Percentiles rank a stretch among this genome's conserved stretches.
phyloP scores from a whole-genome alignment of 2,329 filamentous ascomycete species.

The Calonectria honghensis region DNA sequence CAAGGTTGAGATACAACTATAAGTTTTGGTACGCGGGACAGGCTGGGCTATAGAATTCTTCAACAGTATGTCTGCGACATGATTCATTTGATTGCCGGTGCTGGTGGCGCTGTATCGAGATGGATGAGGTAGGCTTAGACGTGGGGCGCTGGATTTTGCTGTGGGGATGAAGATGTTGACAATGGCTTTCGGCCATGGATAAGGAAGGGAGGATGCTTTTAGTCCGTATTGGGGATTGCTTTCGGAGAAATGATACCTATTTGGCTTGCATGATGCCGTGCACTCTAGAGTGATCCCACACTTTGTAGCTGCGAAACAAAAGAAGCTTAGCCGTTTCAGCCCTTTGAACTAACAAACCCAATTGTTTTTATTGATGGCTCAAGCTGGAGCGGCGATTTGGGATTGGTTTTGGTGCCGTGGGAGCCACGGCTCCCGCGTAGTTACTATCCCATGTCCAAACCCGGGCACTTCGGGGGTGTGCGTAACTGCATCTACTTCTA shows the following conservation, averaged over 20 bases:
- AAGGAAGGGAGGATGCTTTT: background rate
- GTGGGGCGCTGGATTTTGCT: background rate
- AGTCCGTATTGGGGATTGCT: background rate
- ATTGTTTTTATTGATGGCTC: too few relatives aligned
- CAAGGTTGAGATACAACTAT: background rate
- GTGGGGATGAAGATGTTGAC: background rate
- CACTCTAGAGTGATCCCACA: background rate
- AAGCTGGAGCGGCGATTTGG: too few relatives aligned
- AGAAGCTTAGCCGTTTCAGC: background rate
- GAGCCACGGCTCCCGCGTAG: background rate
- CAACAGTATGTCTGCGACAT: too few relatives aligned
- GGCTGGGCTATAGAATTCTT: background rate
- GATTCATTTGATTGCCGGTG: background rate
- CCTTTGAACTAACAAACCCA: background rate
- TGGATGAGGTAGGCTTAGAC: background rate
- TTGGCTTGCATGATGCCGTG: background rate
- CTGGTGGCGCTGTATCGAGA: background rate
- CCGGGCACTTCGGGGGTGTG: background rate
- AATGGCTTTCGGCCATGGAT: background rate
- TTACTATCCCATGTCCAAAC: too few relatives aligned
- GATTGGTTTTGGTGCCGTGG: background rate
- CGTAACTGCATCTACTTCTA: background rate
- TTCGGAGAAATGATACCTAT: background rate
- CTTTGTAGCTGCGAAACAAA: background rate
- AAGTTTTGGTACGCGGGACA: background rate